Base-by-base conservation (phyloP, 2,329 filamentous ascomycete species). In the Podosphaera aphanis region DNA sequence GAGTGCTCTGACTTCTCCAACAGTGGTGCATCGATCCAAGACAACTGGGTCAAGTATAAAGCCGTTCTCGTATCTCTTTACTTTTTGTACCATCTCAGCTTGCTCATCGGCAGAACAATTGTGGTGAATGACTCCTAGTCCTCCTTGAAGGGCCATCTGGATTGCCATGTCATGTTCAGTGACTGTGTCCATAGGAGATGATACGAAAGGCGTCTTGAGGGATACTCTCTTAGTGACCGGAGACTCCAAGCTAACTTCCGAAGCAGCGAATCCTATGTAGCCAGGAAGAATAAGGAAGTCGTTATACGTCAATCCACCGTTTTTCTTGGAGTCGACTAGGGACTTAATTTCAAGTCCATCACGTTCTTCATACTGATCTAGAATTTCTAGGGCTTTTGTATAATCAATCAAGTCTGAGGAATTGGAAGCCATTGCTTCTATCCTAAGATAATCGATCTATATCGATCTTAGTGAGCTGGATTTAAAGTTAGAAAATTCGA, bases 91-190 rank as follows among this genome's bases (percentile, higher is more conserved):
- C 90, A 98, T 98, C 68, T 93, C 86, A 53, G 90, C 90, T 69
- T 98, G 90, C 47, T 83, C 83, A 23, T 95, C 84, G 25, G 86
- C 74, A n/a, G 86, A 90, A 73, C 90, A 98, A 71, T 98, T 98
- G 74, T 98, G 90, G 71, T 98, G 90, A 55, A 98, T 93, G 56
- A 98, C 85, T 66, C 90, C 83, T 16, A 92, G 70, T 58, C 83
- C 83, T 57, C 83, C 83, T 60, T 90, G 79, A 27, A 90, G 72
- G 45, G 83, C 83, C 73, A 92, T 93, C 67, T 94, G 83, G 57
- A 98, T 95, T 53, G 90, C 92, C 92, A 98, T 98, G 63, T 93
- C 88, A 67, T 93, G 83, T 69, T 98, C 90, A 38, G 92, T 98
- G 62, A 98, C 90, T 8, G 90, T 98, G 68, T 98, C 90, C 90